Evolutionary conservation across 352 stramenopile genomes (phyloP), one percentile per base, ranked within the genome.

Genomic region (Phytophthora niederhauseri): DNA sequence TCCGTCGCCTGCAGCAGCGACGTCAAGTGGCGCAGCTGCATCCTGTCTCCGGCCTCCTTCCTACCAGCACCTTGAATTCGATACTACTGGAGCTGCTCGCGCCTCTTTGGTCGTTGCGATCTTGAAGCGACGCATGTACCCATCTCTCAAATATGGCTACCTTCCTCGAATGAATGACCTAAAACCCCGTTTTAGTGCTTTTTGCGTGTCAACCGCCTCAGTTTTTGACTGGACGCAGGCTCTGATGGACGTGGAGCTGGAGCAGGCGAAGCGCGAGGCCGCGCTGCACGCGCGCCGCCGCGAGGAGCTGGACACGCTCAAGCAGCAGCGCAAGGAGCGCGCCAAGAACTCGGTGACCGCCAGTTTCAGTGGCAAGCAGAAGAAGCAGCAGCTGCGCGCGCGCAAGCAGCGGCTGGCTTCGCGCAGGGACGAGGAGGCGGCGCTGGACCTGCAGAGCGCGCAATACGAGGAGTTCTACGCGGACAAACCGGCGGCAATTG

Each of bases 11-110:
- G 85, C 57, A 97, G 68, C 69, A 98, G 80, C 72, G 93, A 98
- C 77, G 92, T 94, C 73, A 98, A 64, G 61, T 98, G 86, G 12
- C 91, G 81, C 45, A 98, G 82, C 82, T 98, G 95, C 95, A 98
- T 98, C 34, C 19, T 60, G 20, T 11, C 41, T 3, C 31, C 15
- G 45, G 12, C 20, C 24, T 50, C 15, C 11, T 43, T 9, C 19
- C 14, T 31, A 20, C 26, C 4, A 15, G 24, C 43, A 31, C 45
- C 36, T 22, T n/a, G 45, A 68, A 58, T 66, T 24, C 12, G 43
- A 46, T 43, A 48, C 46, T 43, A 48, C 46, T 61, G 28, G 19
- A 12, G 9, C 43, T 24, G 17, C 6, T 4, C 6, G 8, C 28
- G 57, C 5, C 31, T 49, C 30, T 64, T 52, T 62, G 49, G 53